Percentiles rank a stretch among this genome's conserved stretches.
Evolutionary conservation across 2,329 filamentous ascomycete genomes (phyloP).

Genomic region (Alternaria rosae): DNA sequence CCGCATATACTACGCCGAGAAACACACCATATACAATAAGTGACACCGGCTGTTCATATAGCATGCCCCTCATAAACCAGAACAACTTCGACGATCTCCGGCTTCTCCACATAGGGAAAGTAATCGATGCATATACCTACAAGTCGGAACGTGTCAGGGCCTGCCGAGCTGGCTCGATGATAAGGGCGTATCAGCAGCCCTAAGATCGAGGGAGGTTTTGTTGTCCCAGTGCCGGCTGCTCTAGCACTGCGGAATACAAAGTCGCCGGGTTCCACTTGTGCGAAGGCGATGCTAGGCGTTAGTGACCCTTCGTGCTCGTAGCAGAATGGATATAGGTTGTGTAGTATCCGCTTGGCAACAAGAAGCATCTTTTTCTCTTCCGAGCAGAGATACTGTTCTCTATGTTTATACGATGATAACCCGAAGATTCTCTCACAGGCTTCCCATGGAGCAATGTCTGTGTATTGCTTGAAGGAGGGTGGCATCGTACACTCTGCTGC

Average conservation of each 20-base stretch:
- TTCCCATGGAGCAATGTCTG: background rate
- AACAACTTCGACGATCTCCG: background rate
- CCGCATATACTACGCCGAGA: too few relatives aligned
- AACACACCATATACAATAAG: too few relatives aligned
- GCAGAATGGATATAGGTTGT: background rate
- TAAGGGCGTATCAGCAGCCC: background rate
- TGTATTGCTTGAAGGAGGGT: too few relatives aligned
- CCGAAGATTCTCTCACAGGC: background rate
- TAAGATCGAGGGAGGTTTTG: background rate
- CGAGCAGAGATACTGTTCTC: too few relatives aligned
- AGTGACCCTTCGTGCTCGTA: background rate
- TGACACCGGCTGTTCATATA: slow-evolving; percentile 16
- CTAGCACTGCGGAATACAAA: background rate
- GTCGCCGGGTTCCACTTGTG: background rate
- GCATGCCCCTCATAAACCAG: background rate
- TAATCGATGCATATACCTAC: background rate
- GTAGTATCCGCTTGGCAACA: background rate
- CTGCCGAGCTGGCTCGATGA: background rate
- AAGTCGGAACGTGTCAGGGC: background rate
- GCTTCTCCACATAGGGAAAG: background rate
- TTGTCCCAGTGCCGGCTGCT: background rate
- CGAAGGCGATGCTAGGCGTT: background rate
- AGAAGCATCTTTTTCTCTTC: background rate
- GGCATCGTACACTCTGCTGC: too few relatives aligned
- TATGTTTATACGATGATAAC: background rate